Evolutionary conservation across 345 rosid species (phyloP), one percentile per base, ranked within the genome.

Genomic region (Salix caprea): DNA sequence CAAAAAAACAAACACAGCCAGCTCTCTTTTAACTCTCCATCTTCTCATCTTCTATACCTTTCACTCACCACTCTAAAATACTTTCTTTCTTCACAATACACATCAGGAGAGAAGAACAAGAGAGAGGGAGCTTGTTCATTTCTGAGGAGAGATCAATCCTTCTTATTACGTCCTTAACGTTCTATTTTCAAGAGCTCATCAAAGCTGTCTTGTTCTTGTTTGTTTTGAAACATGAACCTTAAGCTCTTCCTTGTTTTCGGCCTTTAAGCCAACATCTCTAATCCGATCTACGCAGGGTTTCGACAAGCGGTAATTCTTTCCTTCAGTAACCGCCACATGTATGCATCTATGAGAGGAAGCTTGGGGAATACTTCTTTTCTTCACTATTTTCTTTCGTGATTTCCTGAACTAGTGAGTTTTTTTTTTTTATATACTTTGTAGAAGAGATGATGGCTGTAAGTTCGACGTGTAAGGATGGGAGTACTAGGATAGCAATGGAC

Each of bases 401-500:
- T 34, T 28, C n/a, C 21, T 67, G 12, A 19, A 36, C 19, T 19
- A 16, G 36, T 56, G 50, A 46, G 24, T 16, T 16, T 26, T 34
- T 16, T 34, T 16, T 18, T 39, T 24, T 8, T 40, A 40, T 40
- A 34, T 34, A 34, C 9, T 40, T 40, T 30, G 44, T 65, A 24
- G 76, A n/a, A 64, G 77, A 44, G 74, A 79, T 79, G 87, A 88
- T 92, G 98, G 89, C 96, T 85, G 91, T 90, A 21, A 74, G 77
- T 19, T 69, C 81, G 86, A 79, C 90, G 85, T 93, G 91, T 84
- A 91, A 91, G 81, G 98, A 96, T 79, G 93, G 91, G 24, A 70
- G 77, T 44, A 65, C 32, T 9, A 65, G 23, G 44, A 71, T 67
- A 84, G 83, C 76, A 60, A 76, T 96, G 82, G 99, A 96, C 65